Evolutionary conservation across 441 rosid genomes (phyloP).

Genomic region (Eruca vesicaria): DNA sequence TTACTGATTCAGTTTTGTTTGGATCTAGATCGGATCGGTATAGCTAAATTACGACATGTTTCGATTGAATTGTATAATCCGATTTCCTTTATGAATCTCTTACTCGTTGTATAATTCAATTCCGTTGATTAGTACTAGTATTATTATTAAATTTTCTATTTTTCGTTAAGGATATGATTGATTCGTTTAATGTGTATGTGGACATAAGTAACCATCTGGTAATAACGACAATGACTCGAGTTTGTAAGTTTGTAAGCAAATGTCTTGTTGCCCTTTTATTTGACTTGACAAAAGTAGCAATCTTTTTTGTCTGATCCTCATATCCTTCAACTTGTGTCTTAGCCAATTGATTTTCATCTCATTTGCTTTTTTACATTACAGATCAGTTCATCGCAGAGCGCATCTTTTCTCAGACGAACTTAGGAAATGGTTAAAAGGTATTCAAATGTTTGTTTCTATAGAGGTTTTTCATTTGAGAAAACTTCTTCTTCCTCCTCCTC

Average conservation of each 20-base stretch:
- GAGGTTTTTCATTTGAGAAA: neutral
- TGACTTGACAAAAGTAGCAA: neutral
- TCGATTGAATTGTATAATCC: neutral
- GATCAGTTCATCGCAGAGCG: constrained; percentile 55
- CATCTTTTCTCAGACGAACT: constrained; percentile 26
- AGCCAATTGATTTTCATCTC: neutral
- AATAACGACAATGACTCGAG: constrained; percentile 13
- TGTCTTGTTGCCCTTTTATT: constrained; percentile 15
- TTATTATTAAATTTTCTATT: neutral
- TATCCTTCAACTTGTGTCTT: neutral
- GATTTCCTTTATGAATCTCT: neutral
- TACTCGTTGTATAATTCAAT: neutral
- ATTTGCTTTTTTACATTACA: neutral
- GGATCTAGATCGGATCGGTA: neutral
- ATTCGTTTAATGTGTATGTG: constrained; percentile 3
- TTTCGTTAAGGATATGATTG: constrained; percentile 9
- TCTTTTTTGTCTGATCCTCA: constrained; percentile 4
- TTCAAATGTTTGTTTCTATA: neutral
- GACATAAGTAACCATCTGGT: constrained; percentile 15
- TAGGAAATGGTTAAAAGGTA: constrained; percentile 69
- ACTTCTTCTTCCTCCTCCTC: neutral
- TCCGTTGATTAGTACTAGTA: neutral
- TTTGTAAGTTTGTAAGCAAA: constrained; percentile 4
- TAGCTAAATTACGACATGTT: neutral
- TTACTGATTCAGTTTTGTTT: neutral